Percentiles rank a stretch among this genome's conserved stretches.
phyloP scores from a whole-genome alignment of 495 filamentous ascomycete species.

The Clavariopsis aquatica region DNA sequence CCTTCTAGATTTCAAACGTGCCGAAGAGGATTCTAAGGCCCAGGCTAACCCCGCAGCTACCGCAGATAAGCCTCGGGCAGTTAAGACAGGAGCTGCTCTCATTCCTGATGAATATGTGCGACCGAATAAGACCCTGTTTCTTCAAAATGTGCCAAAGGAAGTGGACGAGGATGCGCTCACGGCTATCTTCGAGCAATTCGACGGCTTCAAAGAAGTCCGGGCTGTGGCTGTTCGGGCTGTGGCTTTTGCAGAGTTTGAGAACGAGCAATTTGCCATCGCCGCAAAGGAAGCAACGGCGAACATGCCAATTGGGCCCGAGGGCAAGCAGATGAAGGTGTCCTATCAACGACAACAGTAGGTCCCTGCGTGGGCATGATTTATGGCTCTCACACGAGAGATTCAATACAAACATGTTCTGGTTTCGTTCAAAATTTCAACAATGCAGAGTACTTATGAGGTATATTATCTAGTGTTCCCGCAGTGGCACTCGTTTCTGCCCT shows the following conservation, averaged over 20 bases:
- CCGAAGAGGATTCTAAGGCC: conserved; percentile 83
- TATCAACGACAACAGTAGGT: conserved; percentile 74
- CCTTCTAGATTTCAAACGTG: conserved; percentile 84
- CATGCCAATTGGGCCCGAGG: conserved; percentile 76
- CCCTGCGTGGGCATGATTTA: not conserved
- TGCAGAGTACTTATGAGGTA: not conserved
- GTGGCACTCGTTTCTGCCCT: not conserved
- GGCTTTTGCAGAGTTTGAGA: conserved; percentile 95
- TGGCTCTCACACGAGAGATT: not conserved
- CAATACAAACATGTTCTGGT: not conserved
- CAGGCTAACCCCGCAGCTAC: conserved; percentile 59
- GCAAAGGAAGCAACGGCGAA: conserved; percentile 94
- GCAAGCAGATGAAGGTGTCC: conserved; percentile 63
- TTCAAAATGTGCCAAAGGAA: conserved; percentile 88
- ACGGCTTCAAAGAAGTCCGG: conserved; percentile 92
- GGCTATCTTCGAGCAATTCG: conserved; percentile 82
- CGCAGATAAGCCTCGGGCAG: conserved; percentile 57
- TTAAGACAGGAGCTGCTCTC: conserved; percentile 76
- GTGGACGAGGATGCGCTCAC: conserved; percentile 77
- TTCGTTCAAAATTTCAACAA: not conserved
- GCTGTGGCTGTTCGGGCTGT: conserved; percentile 86
- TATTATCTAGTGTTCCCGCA: not conserved
- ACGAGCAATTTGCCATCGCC: conserved; percentile 81
- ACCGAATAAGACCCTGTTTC: conserved; percentile 96
- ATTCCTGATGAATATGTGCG: conserved; percentile 96